Evolutionary conservation across 495 filamentous ascomycete genomes (phyloP), one percentile per base, ranked within the genome.

Genomic region (Penicillium atrosanguineum): DNA sequence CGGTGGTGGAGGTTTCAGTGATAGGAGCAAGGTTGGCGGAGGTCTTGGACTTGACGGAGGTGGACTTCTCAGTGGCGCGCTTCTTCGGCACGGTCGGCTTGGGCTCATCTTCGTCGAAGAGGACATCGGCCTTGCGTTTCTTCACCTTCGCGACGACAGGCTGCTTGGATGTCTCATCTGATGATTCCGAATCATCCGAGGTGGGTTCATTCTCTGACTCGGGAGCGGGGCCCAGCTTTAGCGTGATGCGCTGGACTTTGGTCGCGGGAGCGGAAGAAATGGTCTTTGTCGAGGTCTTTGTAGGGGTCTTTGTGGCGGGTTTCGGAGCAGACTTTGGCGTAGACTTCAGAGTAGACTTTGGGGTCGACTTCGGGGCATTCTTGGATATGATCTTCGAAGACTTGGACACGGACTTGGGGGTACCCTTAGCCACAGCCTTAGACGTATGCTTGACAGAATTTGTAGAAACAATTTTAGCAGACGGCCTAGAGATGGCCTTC

Each of bases 271-370:
- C 29, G 23, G 52, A 19, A 15, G 26, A 18, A 6, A 38, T 1
- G 31, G 31, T 59, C 46, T 41, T 54, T 18, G 15, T 18, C 46
- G 55, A 59, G 50, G 44, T 57, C 45, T 21, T 52, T 9, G 53
- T 14, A 12, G 38, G 4, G 16, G 38, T 11, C 23, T 36, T 49
- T 18, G 39, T 20, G 6, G 25, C 29, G 12, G 28, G 28, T 21
- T 44, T 40, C 26, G 28, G 34, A 25, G 28, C 43, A 7, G 38
- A 6, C 15, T 19, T n/a, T 14, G 37, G 16, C 6, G 15, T n/a
- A 19, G 38, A 40, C 45, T 53, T 40, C 3, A 25, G 21, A 11
- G 28, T 29, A 7, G 40, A 19, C 26, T 48, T 48, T 16, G 31
- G 1, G 31, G 9, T 4, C 3, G 23, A 23, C 23, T 23, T 23